Evolutionary conservation across 1,284 basidiomycete genomes (phyloP).

Genomic region (Trichosporon faecale): DNA sequence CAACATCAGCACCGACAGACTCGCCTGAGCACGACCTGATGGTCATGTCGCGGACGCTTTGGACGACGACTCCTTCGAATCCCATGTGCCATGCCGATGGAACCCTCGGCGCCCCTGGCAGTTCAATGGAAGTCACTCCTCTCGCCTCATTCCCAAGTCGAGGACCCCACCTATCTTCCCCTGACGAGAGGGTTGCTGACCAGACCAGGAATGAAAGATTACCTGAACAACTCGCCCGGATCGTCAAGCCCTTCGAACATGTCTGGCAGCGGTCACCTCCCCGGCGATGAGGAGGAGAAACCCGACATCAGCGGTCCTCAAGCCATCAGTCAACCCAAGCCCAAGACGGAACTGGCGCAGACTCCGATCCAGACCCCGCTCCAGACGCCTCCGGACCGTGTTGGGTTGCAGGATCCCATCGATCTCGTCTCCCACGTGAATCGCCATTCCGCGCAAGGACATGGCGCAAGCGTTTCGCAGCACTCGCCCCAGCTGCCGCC

Average conservation of each 20-base stretch:
- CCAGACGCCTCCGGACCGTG: neutral
- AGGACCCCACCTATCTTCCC: neutral
- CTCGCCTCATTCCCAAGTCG: neutral
- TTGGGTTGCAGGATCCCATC: neutral
- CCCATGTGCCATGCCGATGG: neutral
- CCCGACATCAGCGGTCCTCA: neutral
- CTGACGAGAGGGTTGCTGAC: neutral
- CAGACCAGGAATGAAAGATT: neutral
- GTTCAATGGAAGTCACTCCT: neutral
- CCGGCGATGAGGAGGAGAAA: neutral
- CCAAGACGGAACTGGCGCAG: neutral
- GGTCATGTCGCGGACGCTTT: neutral
- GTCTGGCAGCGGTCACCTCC: neutral
- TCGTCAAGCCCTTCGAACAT: conserved; percentile 6
- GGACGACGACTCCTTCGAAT: neutral
- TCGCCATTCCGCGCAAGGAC: neutral
- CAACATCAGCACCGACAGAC: neutral
- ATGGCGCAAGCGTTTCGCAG: neutral
- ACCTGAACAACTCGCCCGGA: neutral
- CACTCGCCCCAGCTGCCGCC: neutral
- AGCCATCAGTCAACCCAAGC: neutral
- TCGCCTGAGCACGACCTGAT: neutral
- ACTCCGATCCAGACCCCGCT: neutral
- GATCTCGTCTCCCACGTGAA: neutral
- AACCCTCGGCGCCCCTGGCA: neutral